A percentile compares a stretch with the other conserved stretches of the same genome.
Evolutionary conservation across 129 eudicot species (phyloP).

Genomic region (Solidago caesia): DNA sequence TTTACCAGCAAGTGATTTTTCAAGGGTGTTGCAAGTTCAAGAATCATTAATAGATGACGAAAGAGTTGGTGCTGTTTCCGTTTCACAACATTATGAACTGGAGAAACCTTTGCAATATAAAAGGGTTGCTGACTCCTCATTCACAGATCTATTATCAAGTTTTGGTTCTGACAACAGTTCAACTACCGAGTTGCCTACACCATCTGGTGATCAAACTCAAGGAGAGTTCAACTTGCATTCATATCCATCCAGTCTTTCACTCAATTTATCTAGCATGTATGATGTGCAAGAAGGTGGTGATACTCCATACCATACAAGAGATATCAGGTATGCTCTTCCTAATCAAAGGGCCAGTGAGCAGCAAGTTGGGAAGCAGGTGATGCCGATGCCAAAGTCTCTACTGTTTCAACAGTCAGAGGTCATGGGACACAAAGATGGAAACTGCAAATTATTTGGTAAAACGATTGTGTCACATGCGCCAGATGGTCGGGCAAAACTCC

Average conservation of each 20-base stretch:
- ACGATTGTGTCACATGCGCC: slow-evolving; percentile 43
- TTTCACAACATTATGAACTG: slow-evolving; percentile 50
- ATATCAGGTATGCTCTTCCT: slow-evolving; percentile 45
- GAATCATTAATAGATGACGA: slow-evolving; percentile 68
- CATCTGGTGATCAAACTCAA: slow-evolving; percentile 10
- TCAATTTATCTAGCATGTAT: slow-evolving; percentile 61
- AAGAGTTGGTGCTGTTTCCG: slow-evolving; percentile 44
- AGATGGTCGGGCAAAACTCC: slow-evolving; percentile 57
- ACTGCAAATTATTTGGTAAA: slow-evolving; percentile 85
- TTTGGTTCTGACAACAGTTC: slow-evolving; percentile 58
- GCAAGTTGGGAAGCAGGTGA: slow-evolving; percentile 55
- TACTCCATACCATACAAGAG: slow-evolving; percentile 48
- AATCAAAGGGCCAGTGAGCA: slow-evolving; percentile 45
- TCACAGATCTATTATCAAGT: slow-evolving; percentile 81
- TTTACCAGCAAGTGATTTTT: slow-evolving; percentile 63
- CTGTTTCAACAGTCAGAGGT: slow-evolving; percentile 41
- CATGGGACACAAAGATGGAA: slow-evolving; percentile 55
- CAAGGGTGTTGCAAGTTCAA: slow-evolving; percentile 98
- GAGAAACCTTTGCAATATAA: slow-evolving; percentile 52
- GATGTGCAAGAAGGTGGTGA: slow-evolving; percentile 46
- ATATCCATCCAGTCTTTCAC: slow-evolving; percentile 46
- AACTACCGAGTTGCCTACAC: slow-evolving; percentile 40
- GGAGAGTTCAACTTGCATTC: slow-evolving; percentile 47
- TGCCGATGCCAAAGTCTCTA: slow-evolving; percentile 61
- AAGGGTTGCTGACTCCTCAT: slow-evolving; percentile 59